phyloP scores from a whole-genome alignment of 208 protist genomes.

The Trichomonas vaginalis region DNA sequence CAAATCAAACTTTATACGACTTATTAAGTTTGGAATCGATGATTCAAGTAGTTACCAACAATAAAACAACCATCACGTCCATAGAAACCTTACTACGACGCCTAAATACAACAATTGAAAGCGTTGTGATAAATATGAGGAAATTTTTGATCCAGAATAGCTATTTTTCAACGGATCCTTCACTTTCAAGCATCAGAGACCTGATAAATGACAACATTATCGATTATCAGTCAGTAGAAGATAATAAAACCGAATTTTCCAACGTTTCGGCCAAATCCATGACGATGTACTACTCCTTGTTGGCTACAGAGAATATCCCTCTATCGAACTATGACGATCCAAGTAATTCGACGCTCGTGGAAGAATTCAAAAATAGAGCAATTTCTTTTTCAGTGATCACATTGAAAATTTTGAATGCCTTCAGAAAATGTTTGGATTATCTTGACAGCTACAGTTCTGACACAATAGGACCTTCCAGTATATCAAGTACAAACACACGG shows the following conservation, averaged over 20 bases:
- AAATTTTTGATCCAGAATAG: background rate
- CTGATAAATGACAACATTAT: background rate
- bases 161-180: background rate
- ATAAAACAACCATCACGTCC: background rate
- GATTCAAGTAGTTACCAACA: background rate
- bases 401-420: background rate
- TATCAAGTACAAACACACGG: background rate
- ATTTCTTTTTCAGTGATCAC: background rate
- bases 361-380: background rate
- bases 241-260: background rate
- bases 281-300: background rate
- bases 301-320: background rate
- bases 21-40: background rate
- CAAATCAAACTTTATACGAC: background rate
- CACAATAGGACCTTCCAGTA: background rate
- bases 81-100: background rate
- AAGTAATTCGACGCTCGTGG: background rate
- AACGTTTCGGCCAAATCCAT: background rate
- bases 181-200: background rate
- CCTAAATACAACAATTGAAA: background rate
- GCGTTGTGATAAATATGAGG: background rate
- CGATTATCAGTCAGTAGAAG: background rate
- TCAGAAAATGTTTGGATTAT: background rate
- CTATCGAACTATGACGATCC: background rate
- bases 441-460: background rate